A percentile compares a stretch with the other conserved stretches of the same genome.
These are phyloP conservation scores for Canavalia ensiformis DNA, from an alignment of 306 rosid species.

Conservation along the genomic window DNA sequence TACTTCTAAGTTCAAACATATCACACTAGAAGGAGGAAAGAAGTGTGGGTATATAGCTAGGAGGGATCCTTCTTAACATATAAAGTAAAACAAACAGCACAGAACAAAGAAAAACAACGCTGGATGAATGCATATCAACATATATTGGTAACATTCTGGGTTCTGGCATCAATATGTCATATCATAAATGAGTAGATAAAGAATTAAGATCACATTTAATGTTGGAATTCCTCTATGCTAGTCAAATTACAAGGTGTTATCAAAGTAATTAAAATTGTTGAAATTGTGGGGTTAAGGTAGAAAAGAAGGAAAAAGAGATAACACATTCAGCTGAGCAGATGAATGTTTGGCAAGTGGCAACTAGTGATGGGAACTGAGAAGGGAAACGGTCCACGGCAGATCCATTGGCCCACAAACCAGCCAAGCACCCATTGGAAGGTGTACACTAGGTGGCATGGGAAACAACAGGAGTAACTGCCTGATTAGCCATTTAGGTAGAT, in stretches of 20 bases:
- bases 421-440: neutral
- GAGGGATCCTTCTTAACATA: neutral
- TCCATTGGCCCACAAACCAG: neutral
- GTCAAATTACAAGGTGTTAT: constrained; percentile 5
- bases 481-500: too few species aligned
- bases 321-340: too few species aligned
- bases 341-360: too few species aligned
- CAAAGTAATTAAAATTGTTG: constrained; percentile 30
- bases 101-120: neutral
- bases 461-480: neutral
- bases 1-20: constrained; percentile 3
- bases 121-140: neutral
- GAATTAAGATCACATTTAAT: constrained; percentile 8
- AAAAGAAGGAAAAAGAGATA: neutral
- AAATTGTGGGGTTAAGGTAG: neutral
- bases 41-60: neutral
- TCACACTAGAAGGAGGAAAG: neutral
- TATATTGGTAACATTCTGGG: constrained; percentile 5
- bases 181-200: constrained; percentile 8
- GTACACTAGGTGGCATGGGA: neutral
- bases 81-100: neutral
- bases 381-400: neutral
- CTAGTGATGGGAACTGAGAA: too few species aligned
- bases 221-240: neutral
- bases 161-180: neutral